These are phyloP conservation scores for Paraglomus brasilianum DNA, from an alignment of 192 early-diverging fungal species.

Conservation along the genomic window DNA sequence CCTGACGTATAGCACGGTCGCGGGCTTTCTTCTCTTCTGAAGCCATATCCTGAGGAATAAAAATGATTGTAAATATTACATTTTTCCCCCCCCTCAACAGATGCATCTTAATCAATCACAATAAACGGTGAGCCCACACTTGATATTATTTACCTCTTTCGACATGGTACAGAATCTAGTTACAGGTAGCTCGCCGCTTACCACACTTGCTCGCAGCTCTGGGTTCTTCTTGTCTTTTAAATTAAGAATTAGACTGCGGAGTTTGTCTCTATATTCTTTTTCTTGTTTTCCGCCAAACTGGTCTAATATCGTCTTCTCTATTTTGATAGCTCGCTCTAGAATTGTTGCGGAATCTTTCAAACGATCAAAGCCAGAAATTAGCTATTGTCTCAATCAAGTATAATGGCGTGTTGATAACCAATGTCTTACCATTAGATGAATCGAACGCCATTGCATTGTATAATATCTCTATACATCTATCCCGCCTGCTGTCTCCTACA, in stretches of 20 bases:
- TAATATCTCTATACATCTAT: slow-evolving; percentile 78
- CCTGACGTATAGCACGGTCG: slow-evolving; percentile 67
- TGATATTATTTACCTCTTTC: slow-evolving; percentile 44
- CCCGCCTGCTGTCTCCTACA: slow-evolving; percentile 64
- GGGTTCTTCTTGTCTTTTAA: slow-evolving; percentile 79
- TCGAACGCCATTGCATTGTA: slow-evolving; percentile 72
- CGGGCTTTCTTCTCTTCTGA: slow-evolving; percentile 77
- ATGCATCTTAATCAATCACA: neutral
- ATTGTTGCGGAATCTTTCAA: slow-evolving; percentile 54
- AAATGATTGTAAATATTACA: neutral
- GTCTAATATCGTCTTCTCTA: slow-evolving; percentile 64
- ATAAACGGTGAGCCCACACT: too few relatives aligned
- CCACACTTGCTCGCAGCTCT: slow-evolving; percentile 63
- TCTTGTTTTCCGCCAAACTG: slow-evolving; percentile 48
- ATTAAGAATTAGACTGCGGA: slow-evolving; percentile 77
- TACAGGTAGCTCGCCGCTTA: slow-evolving; percentile 64
- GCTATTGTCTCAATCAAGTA: slow-evolving; percentile 36
- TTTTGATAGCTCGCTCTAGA: slow-evolving; percentile 49
- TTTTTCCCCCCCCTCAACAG: too few relatives aligned
- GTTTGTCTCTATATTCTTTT: slow-evolving; percentile 67
- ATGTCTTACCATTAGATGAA: slow-evolving; percentile 51
- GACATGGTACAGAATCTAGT: slow-evolving; percentile 75
- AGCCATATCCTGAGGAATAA: slow-evolving; percentile 78
- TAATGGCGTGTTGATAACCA: neutral
- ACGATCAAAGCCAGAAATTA: neutral